phyloP scores from a whole-genome alignment of 2,329 filamentous ascomycete species.

The Colletotrichum neosansevieriae region DNA sequence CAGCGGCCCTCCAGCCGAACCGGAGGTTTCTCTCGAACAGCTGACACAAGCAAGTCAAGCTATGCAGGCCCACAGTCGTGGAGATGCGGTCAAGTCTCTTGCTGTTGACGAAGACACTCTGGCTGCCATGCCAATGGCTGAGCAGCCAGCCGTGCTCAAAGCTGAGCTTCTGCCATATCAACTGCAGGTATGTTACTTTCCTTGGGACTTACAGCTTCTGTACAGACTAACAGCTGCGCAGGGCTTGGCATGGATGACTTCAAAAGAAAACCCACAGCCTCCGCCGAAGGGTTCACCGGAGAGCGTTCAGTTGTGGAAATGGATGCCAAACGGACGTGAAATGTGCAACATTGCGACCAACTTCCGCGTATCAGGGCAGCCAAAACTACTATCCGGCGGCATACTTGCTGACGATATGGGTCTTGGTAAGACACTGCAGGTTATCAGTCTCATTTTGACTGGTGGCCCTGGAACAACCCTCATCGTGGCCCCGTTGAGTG shows the following conservation, averaged over 20 bases:
- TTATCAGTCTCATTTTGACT: slow-evolving; percentile 81
- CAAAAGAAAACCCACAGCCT: slow-evolving; percentile 78
- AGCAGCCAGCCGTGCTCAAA: slow-evolving; percentile 73
- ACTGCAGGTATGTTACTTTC: slow-evolving; percentile 59
- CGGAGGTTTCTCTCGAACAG: slow-evolving; percentile 67
- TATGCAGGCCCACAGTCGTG: slow-evolving; percentile 74
- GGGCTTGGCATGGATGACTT: slow-evolving; percentile 84
- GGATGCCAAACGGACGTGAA: slow-evolving; percentile 56
- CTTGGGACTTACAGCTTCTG: not conserved
- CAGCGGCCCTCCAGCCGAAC: slow-evolving; percentile 46
- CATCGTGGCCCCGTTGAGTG: slow-evolving; percentile 84
- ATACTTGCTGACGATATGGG: slow-evolving; percentile 96
- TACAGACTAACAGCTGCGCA: slow-evolving; percentile 48
- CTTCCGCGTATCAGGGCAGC: slow-evolving; percentile 69
- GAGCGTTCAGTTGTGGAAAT: slow-evolving; percentile 82
- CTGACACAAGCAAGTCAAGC: slow-evolving; percentile 75
- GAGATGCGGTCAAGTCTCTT: slow-evolving; percentile 75
- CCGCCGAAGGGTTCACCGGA: slow-evolving; percentile 70
- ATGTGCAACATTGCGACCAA: slow-evolving; percentile 78
- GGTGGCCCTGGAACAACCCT: slow-evolving; percentile 73
- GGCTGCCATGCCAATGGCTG: slow-evolving; percentile 77
- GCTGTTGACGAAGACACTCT: slow-evolving; percentile 78
- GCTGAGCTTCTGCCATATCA: slow-evolving; percentile 85
- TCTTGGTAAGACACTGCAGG: slow-evolving; percentile 87
- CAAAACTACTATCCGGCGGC: slow-evolving; percentile 79